Evolutionary conservation across 768 basidiomycete species (phyloP).

Genomic region (Pholiota conissans): DNA sequence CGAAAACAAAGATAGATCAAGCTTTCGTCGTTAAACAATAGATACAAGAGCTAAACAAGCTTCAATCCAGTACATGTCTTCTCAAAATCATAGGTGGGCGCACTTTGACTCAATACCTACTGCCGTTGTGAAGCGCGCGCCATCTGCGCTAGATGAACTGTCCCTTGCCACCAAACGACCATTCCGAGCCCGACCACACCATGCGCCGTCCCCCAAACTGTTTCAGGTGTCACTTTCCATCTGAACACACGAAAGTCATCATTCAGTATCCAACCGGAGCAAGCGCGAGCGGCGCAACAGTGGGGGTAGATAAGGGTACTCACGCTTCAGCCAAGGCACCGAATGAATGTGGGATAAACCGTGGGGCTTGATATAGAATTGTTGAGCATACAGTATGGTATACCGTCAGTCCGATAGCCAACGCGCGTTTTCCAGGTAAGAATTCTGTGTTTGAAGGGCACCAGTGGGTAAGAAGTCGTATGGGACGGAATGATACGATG

Average conservation of each 20-base stretch:
- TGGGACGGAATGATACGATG: background rate
- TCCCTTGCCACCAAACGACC: constrained; percentile 83
- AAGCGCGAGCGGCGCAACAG: background rate
- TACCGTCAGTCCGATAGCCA: constrained; percentile 73
- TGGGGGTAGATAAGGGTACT: constrained; percentile 25
- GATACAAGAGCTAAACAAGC: no score
- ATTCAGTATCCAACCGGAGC: background rate
- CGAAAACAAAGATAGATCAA: no score
- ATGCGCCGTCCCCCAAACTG: constrained; percentile 70
- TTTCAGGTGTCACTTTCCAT: constrained; percentile 68
- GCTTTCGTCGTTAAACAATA: no score
- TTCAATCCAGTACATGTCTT: no score
- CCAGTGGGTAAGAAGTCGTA: background rate
- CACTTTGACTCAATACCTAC: background rate
- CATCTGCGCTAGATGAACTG: constrained; percentile 51
- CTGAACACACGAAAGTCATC: constrained; percentile 21
- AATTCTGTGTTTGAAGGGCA: constrained; percentile 53
- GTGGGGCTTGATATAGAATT: constrained; percentile 70
- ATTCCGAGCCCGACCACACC: constrained; percentile 71
- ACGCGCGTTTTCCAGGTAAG: constrained; percentile 80
- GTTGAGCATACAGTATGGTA: constrained; percentile 79
- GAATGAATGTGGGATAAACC: constrained; percentile 77
- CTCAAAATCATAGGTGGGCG: no score
- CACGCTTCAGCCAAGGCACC: constrained; percentile 62
- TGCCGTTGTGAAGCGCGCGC: constrained; percentile 27